phyloP scores from a whole-genome alignment of 2,329 filamentous ascomycete genomes.

The Ceratocystis cubensis region DNA sequence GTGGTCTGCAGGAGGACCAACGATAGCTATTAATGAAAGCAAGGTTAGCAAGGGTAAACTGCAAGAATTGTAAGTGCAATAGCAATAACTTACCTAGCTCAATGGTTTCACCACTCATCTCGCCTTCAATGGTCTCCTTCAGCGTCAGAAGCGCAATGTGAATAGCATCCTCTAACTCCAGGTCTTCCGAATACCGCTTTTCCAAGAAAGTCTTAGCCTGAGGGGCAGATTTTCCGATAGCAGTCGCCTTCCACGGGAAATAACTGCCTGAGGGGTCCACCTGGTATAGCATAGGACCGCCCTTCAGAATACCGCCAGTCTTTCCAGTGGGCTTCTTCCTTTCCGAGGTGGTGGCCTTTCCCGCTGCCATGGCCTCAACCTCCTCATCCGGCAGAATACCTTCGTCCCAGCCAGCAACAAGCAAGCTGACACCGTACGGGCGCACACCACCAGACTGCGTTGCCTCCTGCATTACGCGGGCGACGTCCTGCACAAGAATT shows the following conservation, averaged over 20 bases:
- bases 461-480: constrained; percentile 95
- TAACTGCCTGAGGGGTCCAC: constrained; percentile 98
- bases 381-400: constrained; percentile 78
- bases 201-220: constrained; percentile 98
- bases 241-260: constrained; percentile 98
- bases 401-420: constrained; percentile 97
- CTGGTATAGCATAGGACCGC: constrained; percentile 94
- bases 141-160: constrained; percentile 94
- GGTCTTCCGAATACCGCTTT: constrained; percentile 94
- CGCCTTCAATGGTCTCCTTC: constrained; percentile 98
- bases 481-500: constrained; percentile 97
- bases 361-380: constrained; percentile 40
- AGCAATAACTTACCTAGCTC: constrained; percentile 64
- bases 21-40: constrained; percentile 52
- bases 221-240: constrained; percentile 96
- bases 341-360: constrained; percentile 41
- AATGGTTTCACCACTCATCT: constrained; percentile 98
- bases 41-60: constrained; percentile 24
- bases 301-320: constrained; percentile 90
- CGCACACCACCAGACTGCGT: constrained; percentile 96
- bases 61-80: not conserved
- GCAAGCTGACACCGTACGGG: constrained; percentile 88
- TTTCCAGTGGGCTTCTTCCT: constrained; percentile 70
- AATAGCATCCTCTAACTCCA: constrained; percentile 95
- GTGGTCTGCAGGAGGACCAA: constrained; percentile 86